A percentile compares a stretch with the other conserved stretches of the same genome.
Conservation (phyloP, 164 flowering plant species). For the Magnolia sinica region DNA sequence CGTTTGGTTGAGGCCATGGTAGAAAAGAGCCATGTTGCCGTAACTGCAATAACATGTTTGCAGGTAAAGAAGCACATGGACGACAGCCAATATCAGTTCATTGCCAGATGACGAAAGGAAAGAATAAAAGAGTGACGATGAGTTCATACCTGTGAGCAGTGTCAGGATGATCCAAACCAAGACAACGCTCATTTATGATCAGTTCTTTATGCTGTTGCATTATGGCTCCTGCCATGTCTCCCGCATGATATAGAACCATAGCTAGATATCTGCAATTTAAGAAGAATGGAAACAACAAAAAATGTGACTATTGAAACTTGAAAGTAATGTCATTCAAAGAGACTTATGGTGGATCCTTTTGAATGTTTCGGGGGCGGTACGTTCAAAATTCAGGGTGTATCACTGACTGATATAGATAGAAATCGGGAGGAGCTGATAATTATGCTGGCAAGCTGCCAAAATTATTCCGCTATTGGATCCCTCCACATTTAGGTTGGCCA, state of each 20-base stretch:
- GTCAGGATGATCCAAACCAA: constrained; percentile 98
- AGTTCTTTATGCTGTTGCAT: constrained; percentile 98
- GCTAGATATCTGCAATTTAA: constrained; percentile 78
- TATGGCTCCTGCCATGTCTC: constrained; percentile 98
- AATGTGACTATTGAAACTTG: neutral
- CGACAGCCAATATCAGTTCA: neutral
- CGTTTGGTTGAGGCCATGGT: constrained; percentile 96
- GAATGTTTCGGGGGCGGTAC: too few relatives aligned
- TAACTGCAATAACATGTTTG: constrained; percentile 49
- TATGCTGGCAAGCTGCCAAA: too few relatives aligned
- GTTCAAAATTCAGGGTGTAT: too few relatives aligned
- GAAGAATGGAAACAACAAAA: neutral
- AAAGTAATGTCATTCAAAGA: too few relatives aligned
- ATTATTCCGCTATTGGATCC: too few relatives aligned
- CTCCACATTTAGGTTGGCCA: too few relatives aligned
- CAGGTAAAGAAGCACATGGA: neutral
- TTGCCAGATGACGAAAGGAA: neutral
- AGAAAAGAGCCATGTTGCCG: constrained; percentile 98
- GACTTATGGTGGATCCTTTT: too few relatives aligned
- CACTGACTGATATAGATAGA: too few relatives aligned
- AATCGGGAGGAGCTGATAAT: too few relatives aligned
- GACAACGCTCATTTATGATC: constrained; percentile 93
- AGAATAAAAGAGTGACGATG: neutral
- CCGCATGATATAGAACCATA: constrained; percentile 98
- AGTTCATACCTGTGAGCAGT: constrained; percentile 87